Evolutionary conservation across 1,284 basidiomycete species (phyloP).

Genomic region (Wallemia ichthyophaga): DNA sequence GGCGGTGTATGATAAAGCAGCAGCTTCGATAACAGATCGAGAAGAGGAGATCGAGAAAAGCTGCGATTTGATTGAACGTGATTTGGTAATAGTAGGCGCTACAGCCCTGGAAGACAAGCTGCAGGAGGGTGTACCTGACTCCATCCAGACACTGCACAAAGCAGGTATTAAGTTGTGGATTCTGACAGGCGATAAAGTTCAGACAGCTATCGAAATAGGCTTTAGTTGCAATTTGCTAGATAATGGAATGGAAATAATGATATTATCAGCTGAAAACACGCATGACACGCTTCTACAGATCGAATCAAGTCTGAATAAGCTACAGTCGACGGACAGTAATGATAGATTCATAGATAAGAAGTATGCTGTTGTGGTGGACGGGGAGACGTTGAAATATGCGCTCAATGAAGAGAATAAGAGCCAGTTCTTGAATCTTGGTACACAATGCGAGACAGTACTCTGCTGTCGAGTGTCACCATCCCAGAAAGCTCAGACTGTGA

Average conservation of each 20-base stretch:
- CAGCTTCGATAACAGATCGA: conserved; percentile 38
- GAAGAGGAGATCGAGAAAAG: conserved; percentile 76
- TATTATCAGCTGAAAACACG: conserved; percentile 52
- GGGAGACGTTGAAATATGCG: conserved; percentile 64
- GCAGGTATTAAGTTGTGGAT: conserved; percentile 97
- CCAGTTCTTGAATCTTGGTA: conserved; percentile 67
- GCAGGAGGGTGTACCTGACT: conserved; percentile 84
- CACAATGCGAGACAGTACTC: conserved; percentile 86
- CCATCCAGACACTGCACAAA: conserved; percentile 65
- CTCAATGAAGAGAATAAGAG: conserved; percentile 45
- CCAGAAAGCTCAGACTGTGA: conserved; percentile 85
- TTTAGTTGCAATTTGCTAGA: conserved; percentile 80
- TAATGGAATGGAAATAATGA: conserved; percentile 82
- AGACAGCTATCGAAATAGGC: conserved; percentile 89
- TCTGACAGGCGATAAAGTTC: conserved; percentile 76
- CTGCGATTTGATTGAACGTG: conserved; percentile 52
- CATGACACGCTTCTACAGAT: conserved; percentile 55
- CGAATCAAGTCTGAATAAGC: conserved; percentile 78
- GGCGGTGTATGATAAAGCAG: conserved; percentile 49
- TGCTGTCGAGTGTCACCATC: conserved; percentile 90
- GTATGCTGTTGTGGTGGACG: conserved; percentile 88
- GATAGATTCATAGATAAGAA: conserved; percentile 14
- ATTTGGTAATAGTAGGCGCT: conserved; percentile 55
- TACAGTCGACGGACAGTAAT: conserved; percentile 25
- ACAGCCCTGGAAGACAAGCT: conserved; percentile 91